Evolutionary conservation across 108 stramenopile species (phyloP), one percentile per base, ranked within the genome.

Genomic region (Skeletonema potamos): DNA sequence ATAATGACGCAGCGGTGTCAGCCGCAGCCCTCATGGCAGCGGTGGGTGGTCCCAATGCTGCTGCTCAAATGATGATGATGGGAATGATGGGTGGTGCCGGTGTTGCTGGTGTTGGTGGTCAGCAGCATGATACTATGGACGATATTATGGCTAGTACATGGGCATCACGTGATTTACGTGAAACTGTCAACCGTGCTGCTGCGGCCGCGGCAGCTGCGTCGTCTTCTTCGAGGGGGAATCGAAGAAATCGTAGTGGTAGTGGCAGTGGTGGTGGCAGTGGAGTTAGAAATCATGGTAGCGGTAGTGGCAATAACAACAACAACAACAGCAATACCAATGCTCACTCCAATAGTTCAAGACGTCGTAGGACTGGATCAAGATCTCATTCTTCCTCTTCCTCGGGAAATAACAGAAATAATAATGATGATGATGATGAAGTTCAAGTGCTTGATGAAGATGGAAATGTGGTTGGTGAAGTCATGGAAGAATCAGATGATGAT

Each of bases 121-220:
- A n/a, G 12, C 26, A 60, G 10, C 22, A 36, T 39, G 17, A 27
- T 27, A 5, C 64, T 24, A 67, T 82, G 80, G 59, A 60, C 30
- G 69, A 55, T 54, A 79, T 83, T 63, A 54, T 80, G 44, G 62
- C 73, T n/a, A 63, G 33, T 15, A 51, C 70, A n/a, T 74, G 63
- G 64, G 67, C 51, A 1, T 28, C 48, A 2, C 18, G 60, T 15
- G 70, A 77, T 62, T 57, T 84, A 3, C 73, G 85, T 15, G 81
- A 81, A 1, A 76, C 71, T 17, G 71, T 85, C 57, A 86, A 84
- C 66, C 70, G 64, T 18, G 85, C 83, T 36, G 89, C 89, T 37
- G 80, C 71, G 8, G 76, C 66, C 15, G 41, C 26, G 28, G 24
- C 34, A 6, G 4, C 34, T 6, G 4, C 34, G 7, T 34, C 34